Evolutionary conservation across 2,329 filamentous ascomycete genomes (phyloP).

Genomic region (Trichoderma harzianum): DNA sequence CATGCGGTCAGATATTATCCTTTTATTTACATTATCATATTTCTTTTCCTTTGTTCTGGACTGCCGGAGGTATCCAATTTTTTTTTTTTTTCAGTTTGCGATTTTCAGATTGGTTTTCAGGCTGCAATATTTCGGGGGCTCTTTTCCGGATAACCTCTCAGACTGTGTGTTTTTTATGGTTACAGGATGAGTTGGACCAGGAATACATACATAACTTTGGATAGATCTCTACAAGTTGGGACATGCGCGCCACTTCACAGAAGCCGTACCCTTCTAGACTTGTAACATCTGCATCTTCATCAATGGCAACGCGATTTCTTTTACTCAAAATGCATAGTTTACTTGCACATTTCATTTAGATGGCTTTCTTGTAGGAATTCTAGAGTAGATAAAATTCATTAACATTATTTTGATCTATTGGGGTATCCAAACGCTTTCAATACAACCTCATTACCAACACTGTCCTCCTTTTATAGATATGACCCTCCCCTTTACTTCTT

Average conservation of each 20-base stretch:
- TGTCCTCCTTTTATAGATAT: neutral
- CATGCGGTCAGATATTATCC: neutral
- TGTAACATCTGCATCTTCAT: neutral
- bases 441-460: neutral
- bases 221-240: neutral
- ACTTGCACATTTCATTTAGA: neutral
- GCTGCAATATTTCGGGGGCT: neutral
- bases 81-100: neutral
- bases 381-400: neutral
- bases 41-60: neutral
- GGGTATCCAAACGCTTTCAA: constrained; percentile 14
- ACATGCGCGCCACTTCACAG: neutral
- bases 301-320: neutral
- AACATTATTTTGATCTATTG: constrained; percentile 13
- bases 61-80: neutral
- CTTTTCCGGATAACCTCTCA: neutral
- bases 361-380: neutral
- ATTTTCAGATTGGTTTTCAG: neutral
- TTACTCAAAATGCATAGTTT: too few species aligned
- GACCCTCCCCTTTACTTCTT: neutral
- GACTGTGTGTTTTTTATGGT: neutral
- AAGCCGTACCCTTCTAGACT: neutral
- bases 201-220: neutral
- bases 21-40: neutral
- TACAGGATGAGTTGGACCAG: neutral